phyloP scores from a whole-genome alignment of 1,139 yeast genomes.

The Saccharomyces pastorianus region DNA sequence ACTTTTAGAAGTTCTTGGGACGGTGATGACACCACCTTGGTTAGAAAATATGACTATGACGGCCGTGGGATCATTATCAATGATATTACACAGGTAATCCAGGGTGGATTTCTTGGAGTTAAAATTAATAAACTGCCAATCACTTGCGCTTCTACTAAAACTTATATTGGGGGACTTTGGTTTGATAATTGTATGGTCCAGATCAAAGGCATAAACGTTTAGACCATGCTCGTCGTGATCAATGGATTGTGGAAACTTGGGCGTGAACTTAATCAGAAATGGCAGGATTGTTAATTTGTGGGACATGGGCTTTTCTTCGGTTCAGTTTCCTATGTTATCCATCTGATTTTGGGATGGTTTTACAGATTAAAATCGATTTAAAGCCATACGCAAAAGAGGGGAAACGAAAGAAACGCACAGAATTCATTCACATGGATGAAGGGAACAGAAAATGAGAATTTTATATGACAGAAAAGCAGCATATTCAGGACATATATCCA shows the following conservation, averaged over 20 bases:
- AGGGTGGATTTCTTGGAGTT: constrained; percentile 12
- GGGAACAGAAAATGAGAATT: background rate
- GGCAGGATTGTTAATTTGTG: constrained; percentile 28
- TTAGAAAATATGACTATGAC: constrained; percentile 70
- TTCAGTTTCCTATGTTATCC: background rate
- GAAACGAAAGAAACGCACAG: background rate
- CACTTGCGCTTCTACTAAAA: constrained; percentile 23
- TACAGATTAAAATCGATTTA: background rate
- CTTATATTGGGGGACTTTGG: constrained; percentile 21
- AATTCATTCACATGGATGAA: background rate
- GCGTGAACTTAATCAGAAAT: constrained; percentile 24
- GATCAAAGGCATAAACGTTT: constrained; percentile 27
- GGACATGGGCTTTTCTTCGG: constrained; percentile 10
- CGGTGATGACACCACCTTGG: constrained; percentile 52
- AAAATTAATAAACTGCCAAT: constrained; percentile 28
- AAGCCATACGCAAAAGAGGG: background rate
- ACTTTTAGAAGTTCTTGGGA: constrained; percentile 43
- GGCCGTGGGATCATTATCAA: constrained; percentile 17
- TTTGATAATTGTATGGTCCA: constrained; percentile 29
- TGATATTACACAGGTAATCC: constrained; percentile 26
- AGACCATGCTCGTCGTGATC: background rate
- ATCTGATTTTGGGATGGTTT: background rate
- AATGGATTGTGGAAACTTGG: constrained; percentile 7
- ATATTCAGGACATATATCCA: constrained; percentile 1
- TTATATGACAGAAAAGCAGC: background rate